Evolutionary conservation across 2,329 filamentous ascomycete species (phyloP).

Genomic region (Sphaerulina musiva): DNA sequence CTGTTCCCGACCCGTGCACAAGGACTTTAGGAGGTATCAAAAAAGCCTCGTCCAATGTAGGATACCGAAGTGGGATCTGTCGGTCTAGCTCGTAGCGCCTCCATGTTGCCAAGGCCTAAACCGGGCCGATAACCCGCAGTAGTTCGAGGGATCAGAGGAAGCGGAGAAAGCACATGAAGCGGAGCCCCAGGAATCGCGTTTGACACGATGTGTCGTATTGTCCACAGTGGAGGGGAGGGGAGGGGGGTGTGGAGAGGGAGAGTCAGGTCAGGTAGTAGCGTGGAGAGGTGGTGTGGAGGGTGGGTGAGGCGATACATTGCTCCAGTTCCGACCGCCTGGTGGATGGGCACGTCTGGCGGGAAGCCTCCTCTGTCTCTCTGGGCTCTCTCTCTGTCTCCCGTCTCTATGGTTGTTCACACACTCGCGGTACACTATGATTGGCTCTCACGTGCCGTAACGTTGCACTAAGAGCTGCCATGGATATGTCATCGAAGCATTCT

Average conservation of each 20-base stretch:
- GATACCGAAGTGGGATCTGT: not conserved
- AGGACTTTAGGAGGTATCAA: too few species aligned
- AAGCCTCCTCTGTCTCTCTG: too few species aligned
- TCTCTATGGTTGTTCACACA: too few species aligned
- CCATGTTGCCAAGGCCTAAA: not conserved
- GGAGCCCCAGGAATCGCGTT: slow-evolving; percentile 4
- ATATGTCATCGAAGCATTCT: slow-evolving; percentile 14
- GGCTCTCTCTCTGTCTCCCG: too few species aligned
- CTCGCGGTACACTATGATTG: too few species aligned
- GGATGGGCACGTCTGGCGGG: not conserved
- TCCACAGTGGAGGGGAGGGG: not conserved
- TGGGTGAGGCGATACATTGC: too few species aligned
- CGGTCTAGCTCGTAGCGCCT: slow-evolving; percentile 3
- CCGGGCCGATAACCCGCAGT: slow-evolving; percentile 9
- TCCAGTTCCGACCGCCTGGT: not conserved
- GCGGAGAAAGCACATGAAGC: not conserved
- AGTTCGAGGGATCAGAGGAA: not conserved
- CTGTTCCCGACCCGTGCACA: too few species aligned
- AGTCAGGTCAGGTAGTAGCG: too few species aligned
- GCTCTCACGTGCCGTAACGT: not conserved
- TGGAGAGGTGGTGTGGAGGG: too few species aligned
- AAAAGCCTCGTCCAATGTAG: not conserved
- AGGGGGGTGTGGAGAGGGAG: too few species aligned
- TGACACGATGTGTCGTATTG: not conserved
- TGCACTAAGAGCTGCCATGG: not conserved